Evolutionary conservation across 331 rosid species (phyloP), one percentile per base, ranked within the genome.

Genomic region (Arachis monticola): DNA sequence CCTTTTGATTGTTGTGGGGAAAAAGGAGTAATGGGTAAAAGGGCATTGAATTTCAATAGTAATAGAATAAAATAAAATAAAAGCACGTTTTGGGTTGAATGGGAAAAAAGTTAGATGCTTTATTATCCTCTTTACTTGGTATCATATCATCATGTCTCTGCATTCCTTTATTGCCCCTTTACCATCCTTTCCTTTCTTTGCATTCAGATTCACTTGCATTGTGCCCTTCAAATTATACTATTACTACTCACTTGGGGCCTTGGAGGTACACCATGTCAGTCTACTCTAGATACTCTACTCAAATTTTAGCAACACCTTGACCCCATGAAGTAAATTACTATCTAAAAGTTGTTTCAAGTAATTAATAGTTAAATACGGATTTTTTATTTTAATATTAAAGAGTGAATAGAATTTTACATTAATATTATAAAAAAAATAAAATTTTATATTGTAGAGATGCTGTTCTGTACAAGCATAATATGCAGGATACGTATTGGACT

Each of bases 41-140:
- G 67, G 80, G 31, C 50, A 27, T 13, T 4, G 69, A 67, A 66
- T 67, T 67, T 67, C 31, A 22, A 59, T 53, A 4, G 58, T 0
- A 77, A 74, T 12, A 42, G 46, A 48, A 69, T 14, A 22, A 44
- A 60, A 64, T n/a, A 83, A 35, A 83, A 35, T 35, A 90, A 88
- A 88, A 88, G 90, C 92, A 85, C 89, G 92, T 90, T 89, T 85
- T 81, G 87, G 89, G 89, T 88, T 92, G 92, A 90, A 87, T 79
- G 71, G 72, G 67, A 64, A 70, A 79, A 82, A 82, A 82, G 88
- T 66, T 72, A 2, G 77, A 27, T 84, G 82, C 85, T 84, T 83
- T 83, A 77, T 71, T 66, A 52, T 69, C 77, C 47, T 68, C 83
- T 77, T 75, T 77, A 30, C 56, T 75, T 67, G 60, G 60, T 40